Evolutionary conservation across 768 basidiomycete genomes (phyloP).

Genomic region (Cyclocybe cylindracea): DNA sequence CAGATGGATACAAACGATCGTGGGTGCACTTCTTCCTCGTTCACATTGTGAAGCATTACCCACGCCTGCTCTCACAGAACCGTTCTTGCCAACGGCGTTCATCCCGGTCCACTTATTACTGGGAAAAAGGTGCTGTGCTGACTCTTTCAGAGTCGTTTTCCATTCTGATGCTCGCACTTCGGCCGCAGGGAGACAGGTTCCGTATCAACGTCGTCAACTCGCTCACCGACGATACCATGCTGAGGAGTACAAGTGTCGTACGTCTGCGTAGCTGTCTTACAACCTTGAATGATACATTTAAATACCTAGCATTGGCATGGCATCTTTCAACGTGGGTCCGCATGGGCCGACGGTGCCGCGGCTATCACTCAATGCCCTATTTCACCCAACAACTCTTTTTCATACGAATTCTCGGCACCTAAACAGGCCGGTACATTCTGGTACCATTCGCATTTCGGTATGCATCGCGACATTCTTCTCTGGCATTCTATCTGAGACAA

Average conservation of each 20-base stretch:
- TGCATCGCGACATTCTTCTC: not conserved
- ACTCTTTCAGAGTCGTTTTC: no score
- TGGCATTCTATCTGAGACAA: not conserved
- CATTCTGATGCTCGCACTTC: not conserved
- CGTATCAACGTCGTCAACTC: conserved; percentile 39
- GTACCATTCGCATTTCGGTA: conserved; percentile 39
- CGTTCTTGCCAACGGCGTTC: conserved; percentile 20
- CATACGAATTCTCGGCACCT: conserved; percentile 13
- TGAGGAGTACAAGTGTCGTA: conserved; percentile 32
- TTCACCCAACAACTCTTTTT: conserved; percentile 31
- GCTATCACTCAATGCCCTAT: conserved; percentile 43
- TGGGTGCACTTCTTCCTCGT: no score
- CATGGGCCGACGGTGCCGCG: conserved; percentile 38
- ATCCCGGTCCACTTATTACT: conserved; percentile 23
- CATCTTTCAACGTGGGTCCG: conserved; percentile 32
- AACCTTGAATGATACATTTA: conserved; percentile 24
- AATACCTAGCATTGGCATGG: conserved; percentile 50
- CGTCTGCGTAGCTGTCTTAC: not conserved
- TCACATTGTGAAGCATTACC: no score
- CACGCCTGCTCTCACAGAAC: conserved; percentile 8
- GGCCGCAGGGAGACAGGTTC: conserved; percentile 24
- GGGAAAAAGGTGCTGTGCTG: conserved; percentile 17
- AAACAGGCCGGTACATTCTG: conserved; percentile 45
- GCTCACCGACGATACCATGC: conserved; percentile 35
- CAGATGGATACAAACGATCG: no score